Evolutionary conservation across 1,284 basidiomycete species (phyloP), one percentile per base, ranked within the genome.

Genomic region (Caloboletus inedulis): DNA sequence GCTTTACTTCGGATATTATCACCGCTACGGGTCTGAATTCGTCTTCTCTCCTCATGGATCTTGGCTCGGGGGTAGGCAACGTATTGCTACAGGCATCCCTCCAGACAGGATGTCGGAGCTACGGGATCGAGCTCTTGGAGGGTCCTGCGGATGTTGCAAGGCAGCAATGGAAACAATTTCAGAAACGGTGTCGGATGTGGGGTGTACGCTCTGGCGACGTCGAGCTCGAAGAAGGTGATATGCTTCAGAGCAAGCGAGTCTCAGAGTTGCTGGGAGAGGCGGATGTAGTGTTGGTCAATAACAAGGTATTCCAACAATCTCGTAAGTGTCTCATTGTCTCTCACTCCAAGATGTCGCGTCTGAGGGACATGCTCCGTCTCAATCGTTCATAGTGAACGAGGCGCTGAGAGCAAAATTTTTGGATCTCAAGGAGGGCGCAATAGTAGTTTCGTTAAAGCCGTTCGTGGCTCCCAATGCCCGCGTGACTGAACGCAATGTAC

Each of bases 41-140:
- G 48, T 73, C 79, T 50, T 82, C 80, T 35, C 74, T 89, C 14
- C 83, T 91, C 62, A 64, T 91, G 47, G 88, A 91, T 63, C 76
- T 91, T n/a, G 88, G 88, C 12, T 85, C 82, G 4, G 88, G 88
- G 1, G 88, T 91, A 8, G 88, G 84, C 7, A 89, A 90, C 61
- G 84, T 89, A n/a, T 78, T 86, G 14, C 70, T 86, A 7, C 88
- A 91, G 60, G 86, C 84, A 7, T 82, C 82, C 49, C 72, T 91
- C 55, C 84, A 89, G 64, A 84, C 84, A 0, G 88, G 88, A 0
- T 91, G 88, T 66, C 76, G 63, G 53, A 81, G 84, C 57, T 89
- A 81, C 62, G 88, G 88, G 3, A 78, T 91, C 43, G 87, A 91
- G 68, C 63, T 81, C 16, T 78, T 84, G 74, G 74, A 75, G 16